phyloP scores from a whole-genome alignment of 805 yeast genomes.

The Kuraishia ogatae region DNA sequence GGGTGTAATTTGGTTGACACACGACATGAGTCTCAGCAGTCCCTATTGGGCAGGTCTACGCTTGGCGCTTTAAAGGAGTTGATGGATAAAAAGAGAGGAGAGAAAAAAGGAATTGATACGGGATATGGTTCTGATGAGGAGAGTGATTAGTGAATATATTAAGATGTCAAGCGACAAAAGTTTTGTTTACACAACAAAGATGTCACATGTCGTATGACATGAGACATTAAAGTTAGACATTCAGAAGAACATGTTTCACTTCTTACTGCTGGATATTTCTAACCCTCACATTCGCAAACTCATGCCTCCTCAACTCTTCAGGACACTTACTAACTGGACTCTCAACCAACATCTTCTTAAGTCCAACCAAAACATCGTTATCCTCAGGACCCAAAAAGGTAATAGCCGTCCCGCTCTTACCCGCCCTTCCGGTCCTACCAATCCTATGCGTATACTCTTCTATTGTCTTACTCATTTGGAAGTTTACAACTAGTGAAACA shows the following conservation, averaged over 20 bases:
- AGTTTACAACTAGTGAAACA: conserved; percentile 79
- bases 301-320: conserved; percentile 24
- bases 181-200: too few relatives aligned
- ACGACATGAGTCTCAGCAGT: too few relatives aligned
- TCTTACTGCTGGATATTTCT: conserved; percentile 5
- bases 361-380: conserved; percentile 37
- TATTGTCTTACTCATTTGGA: conserved; percentile 67
- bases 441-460: conserved; percentile 89
- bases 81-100: not conserved
- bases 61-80: not conserved
- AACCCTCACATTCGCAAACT: conserved; percentile 10
- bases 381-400: conserved; percentile 63
- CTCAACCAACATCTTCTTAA: conserved; percentile 38
- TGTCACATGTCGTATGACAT: not conserved
- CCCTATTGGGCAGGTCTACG: not conserved
- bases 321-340: conserved; percentile 30
- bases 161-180: not conserved
- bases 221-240: too few relatives aligned
- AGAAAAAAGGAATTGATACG: not conserved
- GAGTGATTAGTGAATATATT: not conserved
- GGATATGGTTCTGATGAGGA: not conserved
- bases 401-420: conserved; percentile 65
- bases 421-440: conserved; percentile 97
- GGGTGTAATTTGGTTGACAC: too few relatives aligned
- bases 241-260: too few relatives aligned